Base-by-base conservation (phyloP, 1,139 yeast genomes). In the Taiozyma sp. region DNA sequence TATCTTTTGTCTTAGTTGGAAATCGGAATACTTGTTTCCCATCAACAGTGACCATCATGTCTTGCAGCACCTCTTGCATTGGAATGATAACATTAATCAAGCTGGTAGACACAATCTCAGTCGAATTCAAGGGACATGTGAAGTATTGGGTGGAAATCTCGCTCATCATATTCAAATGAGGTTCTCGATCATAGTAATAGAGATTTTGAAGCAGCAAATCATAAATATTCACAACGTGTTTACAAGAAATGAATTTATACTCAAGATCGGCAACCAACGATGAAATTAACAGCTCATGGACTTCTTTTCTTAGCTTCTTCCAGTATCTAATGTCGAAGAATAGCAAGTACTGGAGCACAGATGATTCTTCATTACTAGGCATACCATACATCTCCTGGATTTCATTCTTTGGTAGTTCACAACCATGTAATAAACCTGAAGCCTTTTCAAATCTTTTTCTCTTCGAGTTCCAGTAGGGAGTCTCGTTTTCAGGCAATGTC, bases 101-200 rank as follows among this genome's bases (percentile, higher is more conserved):
- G 13, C 68, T 62, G 0, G 72, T 71, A 2, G 68, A 56, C 4
- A 70, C 63, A 41, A 82, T 67, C 43, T 61, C 64, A 47, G 71
- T 67, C 1, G 82, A 76, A 38, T 82, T 79, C 9, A 78, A 75
- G 1, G 88, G 88, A 57, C 88, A 82, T 0, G 87, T 81, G 63
- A 83, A 81, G 19, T 85, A 68, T 59, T 87, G 95, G 4, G 80
- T 73, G 9, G 84, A 70, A 41, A 84, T 75, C 46, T 84, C 84
- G 38, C 72, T 66, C 47, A 84, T 57, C 5, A 80, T 70, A 45
- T 80, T 80, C 41, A 83, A 66, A 54, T 77, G 80, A 54, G 86
- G 87, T 64, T 87, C 93, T 52, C 92, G 71, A 61, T 87, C 95
- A 30, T 76, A 65, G 22, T 68, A 63, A 5, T 82, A 79, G 53